These are phyloP conservation scores for Phlyctochytrium planicorne DNA, from an alignment of 192 early-diverging fungal genomes.

Conservation along the genomic window DNA sequence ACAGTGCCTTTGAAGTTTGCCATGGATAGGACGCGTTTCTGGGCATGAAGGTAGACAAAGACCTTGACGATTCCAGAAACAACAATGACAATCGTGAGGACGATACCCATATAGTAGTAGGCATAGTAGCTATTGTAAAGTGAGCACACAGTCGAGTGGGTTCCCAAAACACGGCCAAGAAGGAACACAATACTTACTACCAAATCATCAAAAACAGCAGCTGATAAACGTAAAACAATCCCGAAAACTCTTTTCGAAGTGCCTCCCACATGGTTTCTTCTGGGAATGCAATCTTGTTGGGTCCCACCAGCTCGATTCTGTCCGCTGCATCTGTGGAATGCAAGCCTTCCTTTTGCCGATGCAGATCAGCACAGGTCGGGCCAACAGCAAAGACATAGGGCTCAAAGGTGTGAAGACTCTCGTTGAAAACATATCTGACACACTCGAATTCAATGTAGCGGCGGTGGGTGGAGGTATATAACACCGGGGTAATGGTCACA, in stretches of 20 bases:
- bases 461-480: slow-evolving; percentile 46
- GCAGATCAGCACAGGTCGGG: slow-evolving; percentile 36
- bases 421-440: slow-evolving; percentile 70
- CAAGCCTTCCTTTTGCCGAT: slow-evolving; percentile 41
- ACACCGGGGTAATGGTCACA: slow-evolving; percentile 30
- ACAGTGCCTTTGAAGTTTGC: slow-evolving; percentile 45
- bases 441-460: slow-evolving; percentile 72
- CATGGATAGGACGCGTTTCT: slow-evolving; percentile 44
- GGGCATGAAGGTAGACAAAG: slow-evolving; percentile 32
- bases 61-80: slow-evolving; percentile 43
- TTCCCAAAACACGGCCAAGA: background rate
- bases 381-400: slow-evolving; percentile 63
- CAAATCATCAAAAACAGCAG: slow-evolving; percentile 43
- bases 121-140: slow-evolving; percentile 30
- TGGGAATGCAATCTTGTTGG: slow-evolving; percentile 69
- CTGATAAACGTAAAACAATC: slow-evolving; percentile 48
- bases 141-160: background rate
- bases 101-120: slow-evolving; percentile 50
- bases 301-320: slow-evolving; percentile 62
- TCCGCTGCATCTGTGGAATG: slow-evolving; percentile 45
- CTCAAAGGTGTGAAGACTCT: slow-evolving; percentile 47
- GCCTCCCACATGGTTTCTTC: slow-evolving; percentile 57
- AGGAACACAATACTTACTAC: slow-evolving; percentile 16
- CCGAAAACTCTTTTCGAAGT: slow-evolving; percentile 54
- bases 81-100: slow-evolving; percentile 41